Evolutionary conservation across 345 rosid species (phyloP), one percentile per base, ranked within the genome.

Genomic region (Lumnitzera racemosa): DNA sequence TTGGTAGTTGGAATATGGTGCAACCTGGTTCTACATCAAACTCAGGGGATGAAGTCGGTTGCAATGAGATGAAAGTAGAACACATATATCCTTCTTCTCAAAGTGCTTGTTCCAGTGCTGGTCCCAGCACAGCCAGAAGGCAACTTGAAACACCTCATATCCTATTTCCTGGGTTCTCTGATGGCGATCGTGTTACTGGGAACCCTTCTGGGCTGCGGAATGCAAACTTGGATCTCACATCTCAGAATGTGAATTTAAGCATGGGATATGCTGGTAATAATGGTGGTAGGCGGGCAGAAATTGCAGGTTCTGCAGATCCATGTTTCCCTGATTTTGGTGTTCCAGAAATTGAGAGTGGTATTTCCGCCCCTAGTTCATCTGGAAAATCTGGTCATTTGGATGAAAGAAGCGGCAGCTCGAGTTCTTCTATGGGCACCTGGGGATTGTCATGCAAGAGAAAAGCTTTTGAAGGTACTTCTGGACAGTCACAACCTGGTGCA

Each of bases 371-470:
- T 48, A 74, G 72, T 71, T 80, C 87, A 67, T 78, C 84, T 54
- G 84, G 87, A 67, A 77, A 74, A 81, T 71, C 89, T 56, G 75
- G 70, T 60, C 80, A 70, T 56, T 62, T 76, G 47, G 96, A 84
- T 51, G 90, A 83, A 57, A 75, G 73, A 49, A 69, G 64, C 57
- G 78, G 78, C 53, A 85, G 88, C 57, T 69, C 86, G 3, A 75
- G 80, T 53, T 74, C 89, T 55, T 73, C 96, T 41, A 56, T 81
- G 58, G 84, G 82, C 57, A 66, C 76, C 70, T 85, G 92, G 92
- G 87, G 90, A 58, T 70, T 71, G 55, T 89, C 98, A 41, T 83
- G 95, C 90, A 89, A 91, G 75, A 83, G 98, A 80, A 91, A 78
- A 78, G 84, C 92, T 56, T 83, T 85, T 68, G 96, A 91, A 72